Base-by-base conservation (phyloP, 352 stramenopile genomes). In the Pilasporangium apinafurcum region DNA sequence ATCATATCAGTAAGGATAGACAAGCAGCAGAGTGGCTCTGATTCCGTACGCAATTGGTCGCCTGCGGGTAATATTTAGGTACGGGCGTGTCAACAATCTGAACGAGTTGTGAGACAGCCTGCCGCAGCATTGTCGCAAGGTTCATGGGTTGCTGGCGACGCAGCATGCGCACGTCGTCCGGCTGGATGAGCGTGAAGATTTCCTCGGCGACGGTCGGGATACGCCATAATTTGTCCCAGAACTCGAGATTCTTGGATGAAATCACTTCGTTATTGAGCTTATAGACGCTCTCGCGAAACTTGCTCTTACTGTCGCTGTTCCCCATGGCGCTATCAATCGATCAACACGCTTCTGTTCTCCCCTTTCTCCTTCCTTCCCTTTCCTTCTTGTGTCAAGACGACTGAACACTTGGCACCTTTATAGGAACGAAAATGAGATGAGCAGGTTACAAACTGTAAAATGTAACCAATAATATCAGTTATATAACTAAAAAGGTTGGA, bases 241-340 rank as follows among this genome's bases (percentile, higher is more conserved):
- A 94, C 59, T 94, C 82, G 53, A 92, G 76, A 54, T 88, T 86
- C 60, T 89, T 88, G 55, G 63, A 62, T 38, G 75, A 88, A 30
- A 94, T 71, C 8, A 88, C 68, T 46, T 94, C 79, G 35, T 94
- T 92, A 62, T 87, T 92, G 56, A 94, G 76, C 73, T 94, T 94
- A 68, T 94, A 92, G 38, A 94, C 82, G 62, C 73, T 90, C 74
- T 94, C 82, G 60, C 80, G 79, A 65, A 94, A 94, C 74, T 92
- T 94, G 68, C 77, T 91, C 72, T 92, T 94, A 60, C 79, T 92
- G 59, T 94, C 80, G 63, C 77, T 91, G 59, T 92, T 92, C 44
- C 82, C 82, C 82, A 94, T 94, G 37, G 5, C n/a, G n/a, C n/a
- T n/a, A n/a, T n/a, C n/a, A n/a, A n/a, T n/a, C n/a, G n/a, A n/a